Conservation (phyloP, 371 early-diverging fungal species). For the Lichtheimia corymbifera region DNA sequence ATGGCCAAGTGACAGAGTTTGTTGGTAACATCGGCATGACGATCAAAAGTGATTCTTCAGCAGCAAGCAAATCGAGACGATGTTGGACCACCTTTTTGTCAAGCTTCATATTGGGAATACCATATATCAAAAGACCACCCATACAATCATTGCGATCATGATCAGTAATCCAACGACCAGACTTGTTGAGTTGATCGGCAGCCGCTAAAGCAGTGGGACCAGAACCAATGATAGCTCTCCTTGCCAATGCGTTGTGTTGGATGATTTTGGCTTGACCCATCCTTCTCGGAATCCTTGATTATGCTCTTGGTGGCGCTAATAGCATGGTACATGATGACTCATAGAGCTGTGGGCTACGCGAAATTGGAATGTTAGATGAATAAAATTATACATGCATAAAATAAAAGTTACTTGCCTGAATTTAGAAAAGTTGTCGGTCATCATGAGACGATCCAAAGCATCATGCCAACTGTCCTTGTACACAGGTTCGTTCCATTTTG, state of each 20-base stretch:
- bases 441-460: slow-evolving; percentile 87
- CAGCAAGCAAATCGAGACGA: slow-evolving; percentile 88
- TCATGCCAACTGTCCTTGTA: slow-evolving; percentile 93
- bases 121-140: slow-evolving; percentile 96
- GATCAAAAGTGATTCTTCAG: slow-evolving; percentile 90
- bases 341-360: slow-evolving; percentile 89
- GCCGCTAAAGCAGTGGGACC: slow-evolving; percentile 96
- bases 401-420: slow-evolving; percentile 55
- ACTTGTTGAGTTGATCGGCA: slow-evolving; percentile 96
- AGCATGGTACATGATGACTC: slow-evolving; percentile 79
- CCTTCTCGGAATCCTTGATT: slow-evolving; percentile 94
- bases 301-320: slow-evolving; percentile 93
- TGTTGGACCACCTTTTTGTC: slow-evolving; percentile 93
- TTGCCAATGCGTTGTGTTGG: slow-evolving; percentile 82
- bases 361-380: neutral
- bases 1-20: slow-evolving; percentile 93
- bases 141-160: slow-evolving; percentile 95
- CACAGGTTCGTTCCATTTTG: slow-evolving; percentile 97
- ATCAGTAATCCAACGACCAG: slow-evolving; percentile 91
- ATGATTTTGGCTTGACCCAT: slow-evolving; percentile 89
- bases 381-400: slow-evolving; percentile 22
- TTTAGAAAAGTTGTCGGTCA: slow-evolving; percentile 98
- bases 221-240: slow-evolving; percentile 87
- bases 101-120: slow-evolving; percentile 99
- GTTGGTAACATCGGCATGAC: slow-evolving; percentile 79